A percentile compares a stretch with the other conserved stretches of the same genome.
Evolutionary conservation across 1,139 yeast genomes (phyloP).

Genomic region (Yamadazyma kanchanaburiensis): DNA sequence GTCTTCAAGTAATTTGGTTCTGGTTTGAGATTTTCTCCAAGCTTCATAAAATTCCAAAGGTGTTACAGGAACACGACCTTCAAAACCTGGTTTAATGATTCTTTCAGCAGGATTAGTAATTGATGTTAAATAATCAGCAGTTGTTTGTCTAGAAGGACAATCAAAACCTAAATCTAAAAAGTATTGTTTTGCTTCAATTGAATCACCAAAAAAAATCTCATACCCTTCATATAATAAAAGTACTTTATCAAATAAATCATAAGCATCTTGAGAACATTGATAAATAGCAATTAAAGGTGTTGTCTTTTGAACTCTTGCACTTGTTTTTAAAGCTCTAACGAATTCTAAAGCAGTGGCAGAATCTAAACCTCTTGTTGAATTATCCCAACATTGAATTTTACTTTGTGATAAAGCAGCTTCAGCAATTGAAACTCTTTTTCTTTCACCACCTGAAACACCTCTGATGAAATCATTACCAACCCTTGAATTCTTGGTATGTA

Average conservation of each 20-base stretch:
- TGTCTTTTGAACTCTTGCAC: conserved; percentile 52
- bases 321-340: conserved; percentile 57
- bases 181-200: conserved; percentile 40
- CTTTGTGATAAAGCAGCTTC: conserved; percentile 40
- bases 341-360: conserved; percentile 72
- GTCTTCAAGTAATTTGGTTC: conserved; percentile 23
- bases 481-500: conserved; percentile 32
- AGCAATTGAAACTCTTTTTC: conserved; percentile 45
- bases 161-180: conserved; percentile 48
- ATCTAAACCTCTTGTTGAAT: conserved; percentile 77
- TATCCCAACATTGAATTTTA: conserved; percentile 64
- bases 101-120: conserved; percentile 55
- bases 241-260: conserved; percentile 70
- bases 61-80: conserved; percentile 62
- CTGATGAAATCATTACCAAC: conserved; percentile 39
- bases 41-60: conserved; percentile 63
- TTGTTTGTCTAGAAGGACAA: conserved; percentile 74
- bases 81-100: conserved; percentile 47
- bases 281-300: conserved; percentile 61
- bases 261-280: conserved; percentile 66
- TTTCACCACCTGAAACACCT: conserved; percentile 46
- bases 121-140: conserved; percentile 71
- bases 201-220: conserved; percentile 73
- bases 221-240: conserved; percentile 73
- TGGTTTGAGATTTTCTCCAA: conserved; percentile 61